Conservation (phyloP, 805 yeast species). For the Hanseniaspora clermontiae region DNA sequence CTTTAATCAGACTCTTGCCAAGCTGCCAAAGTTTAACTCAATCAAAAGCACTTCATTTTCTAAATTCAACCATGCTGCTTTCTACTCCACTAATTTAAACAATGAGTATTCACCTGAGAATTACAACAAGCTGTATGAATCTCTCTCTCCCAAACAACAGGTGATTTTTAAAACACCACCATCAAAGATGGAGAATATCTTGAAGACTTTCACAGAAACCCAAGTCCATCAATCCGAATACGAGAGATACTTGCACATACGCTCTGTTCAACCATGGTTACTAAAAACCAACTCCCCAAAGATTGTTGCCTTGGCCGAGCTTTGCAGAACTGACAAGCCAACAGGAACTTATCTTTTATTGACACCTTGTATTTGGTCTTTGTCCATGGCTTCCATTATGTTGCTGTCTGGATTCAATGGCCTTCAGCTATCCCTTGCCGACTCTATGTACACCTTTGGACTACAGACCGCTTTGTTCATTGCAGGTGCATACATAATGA, state of each 20-base stretch:
- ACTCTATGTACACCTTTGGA: neutral
- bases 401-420: conserved; percentile 34
- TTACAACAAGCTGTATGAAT: neutral
- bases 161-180: conserved; percentile 11
- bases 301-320: conserved; percentile 80
- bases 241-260: conserved; percentile 28
- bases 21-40: neutral
- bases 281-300: conserved; percentile 51
- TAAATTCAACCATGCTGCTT: neutral
- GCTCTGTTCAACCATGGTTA: conserved; percentile 11
- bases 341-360: conserved; percentile 82
- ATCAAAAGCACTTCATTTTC: neutral
- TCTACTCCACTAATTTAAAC: neutral
- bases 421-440: neutral
- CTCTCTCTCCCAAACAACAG: neutral
- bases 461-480: conserved; percentile 40
- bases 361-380: conserved; percentile 86
- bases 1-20: neutral
- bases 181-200: neutral
- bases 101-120: neutral
- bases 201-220: conserved; percentile 20
- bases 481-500: conserved; percentile 77
- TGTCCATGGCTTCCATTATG: conserved; percentile 73
- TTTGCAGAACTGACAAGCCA: conserved; percentile 87
- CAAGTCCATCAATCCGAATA: conserved; percentile 33